Percentiles rank a stretch among this genome's conserved stretches.
phyloP scores from a whole-genome alignment of 1,139 yeast species.

The Candida labiduridarum region DNA sequence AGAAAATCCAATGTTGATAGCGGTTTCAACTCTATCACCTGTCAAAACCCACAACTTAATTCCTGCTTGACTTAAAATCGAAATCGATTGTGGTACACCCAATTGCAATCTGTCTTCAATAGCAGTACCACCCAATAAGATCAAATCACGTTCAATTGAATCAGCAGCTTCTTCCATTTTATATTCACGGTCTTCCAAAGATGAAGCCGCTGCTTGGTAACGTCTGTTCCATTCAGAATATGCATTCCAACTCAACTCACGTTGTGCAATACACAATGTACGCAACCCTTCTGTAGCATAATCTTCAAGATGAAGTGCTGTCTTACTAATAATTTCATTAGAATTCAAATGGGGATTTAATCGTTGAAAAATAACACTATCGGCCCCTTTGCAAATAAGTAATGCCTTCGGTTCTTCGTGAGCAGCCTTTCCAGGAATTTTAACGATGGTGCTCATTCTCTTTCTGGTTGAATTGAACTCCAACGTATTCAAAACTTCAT shows the following conservation, averaged over 20 bases:
- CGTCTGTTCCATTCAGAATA: slow-evolving; percentile 69
- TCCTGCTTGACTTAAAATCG: slow-evolving; percentile 84
- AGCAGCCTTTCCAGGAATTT: slow-evolving; percentile 27
- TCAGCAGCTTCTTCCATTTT: slow-evolving; percentile 79
- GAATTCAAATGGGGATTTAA: slow-evolving; percentile 44
- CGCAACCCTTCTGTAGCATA: slow-evolving; percentile 97
- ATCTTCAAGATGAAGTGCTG: slow-evolving; percentile 83
- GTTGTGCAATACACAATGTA: slow-evolving; percentile 89
- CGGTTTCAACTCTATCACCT: slow-evolving; percentile 97
- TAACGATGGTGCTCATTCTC: slow-evolving; percentile 60
- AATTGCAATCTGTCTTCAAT: slow-evolving; percentile 94
- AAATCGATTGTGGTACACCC: slow-evolving; percentile 95
- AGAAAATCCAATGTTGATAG: slow-evolving; percentile 95
- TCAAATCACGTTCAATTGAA: slow-evolving; percentile 72
- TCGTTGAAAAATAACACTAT: slow-evolving; percentile 82
- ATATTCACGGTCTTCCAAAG: slow-evolving; percentile 76
- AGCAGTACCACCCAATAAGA: slow-evolving; percentile 92
- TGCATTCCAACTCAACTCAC: slow-evolving; percentile 62
- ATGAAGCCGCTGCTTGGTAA: slow-evolving; percentile 75
- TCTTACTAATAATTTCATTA: slow-evolving; percentile 41
- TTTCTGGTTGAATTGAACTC: slow-evolving; percentile 92
- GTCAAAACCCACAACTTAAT: slow-evolving; percentile 96
- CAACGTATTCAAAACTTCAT: slow-evolving; percentile 72
- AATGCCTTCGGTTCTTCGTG: slow-evolving; percentile 41
- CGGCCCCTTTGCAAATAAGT: slow-evolving; percentile 82